A percentile compares a stretch with the other conserved stretches of the same genome.
These are phyloP conservation scores for Stipa capillata DNA, from an alignment of 176 grass and related monocot genomes.

Conservation along the genomic window DNA sequence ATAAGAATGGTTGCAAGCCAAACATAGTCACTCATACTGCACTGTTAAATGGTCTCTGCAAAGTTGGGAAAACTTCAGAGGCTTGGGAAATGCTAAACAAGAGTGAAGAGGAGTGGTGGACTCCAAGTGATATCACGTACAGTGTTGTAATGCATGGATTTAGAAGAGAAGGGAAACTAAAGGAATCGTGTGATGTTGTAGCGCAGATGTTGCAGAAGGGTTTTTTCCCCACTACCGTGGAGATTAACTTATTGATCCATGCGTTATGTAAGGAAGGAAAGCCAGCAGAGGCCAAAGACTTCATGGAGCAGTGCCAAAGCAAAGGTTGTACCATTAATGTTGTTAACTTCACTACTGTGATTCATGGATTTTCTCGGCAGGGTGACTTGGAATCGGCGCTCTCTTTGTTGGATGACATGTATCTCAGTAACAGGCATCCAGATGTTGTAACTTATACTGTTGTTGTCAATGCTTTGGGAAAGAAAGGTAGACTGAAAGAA, in stretches of 20 bases:
- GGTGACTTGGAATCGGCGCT: slow-evolving; percentile 74
- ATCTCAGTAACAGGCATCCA: slow-evolving; percentile 84
- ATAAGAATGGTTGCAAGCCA: slow-evolving; percentile 66
- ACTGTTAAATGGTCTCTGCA: slow-evolving; percentile 87
- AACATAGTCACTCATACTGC: slow-evolving; percentile 87
- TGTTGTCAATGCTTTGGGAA: slow-evolving; percentile 78
- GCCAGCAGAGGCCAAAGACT: slow-evolving; percentile 58
- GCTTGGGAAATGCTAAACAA: slow-evolving; percentile 81
- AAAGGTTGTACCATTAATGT: slow-evolving; percentile 88
- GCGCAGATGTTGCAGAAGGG: slow-evolving; percentile 73
- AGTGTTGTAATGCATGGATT: slow-evolving; percentile 91
- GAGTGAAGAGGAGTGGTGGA: slow-evolving; percentile 87
- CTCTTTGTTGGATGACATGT: slow-evolving; percentile 94
- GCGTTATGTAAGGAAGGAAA: slow-evolving; percentile 65
- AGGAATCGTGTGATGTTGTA: slow-evolving; percentile 79
- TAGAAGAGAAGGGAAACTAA: slow-evolving; percentile 81
- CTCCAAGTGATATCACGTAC: slow-evolving; percentile 69
- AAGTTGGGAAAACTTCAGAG: slow-evolving; percentile 57
- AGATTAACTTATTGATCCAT: slow-evolving; percentile 90
- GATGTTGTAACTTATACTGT: slow-evolving; percentile 90
- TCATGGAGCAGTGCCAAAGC: slow-evolving; percentile 88
- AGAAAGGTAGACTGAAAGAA: slow-evolving; percentile 72
- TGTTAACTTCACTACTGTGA: slow-evolving; percentile 91
- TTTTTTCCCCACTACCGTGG: slow-evolving; percentile 71
- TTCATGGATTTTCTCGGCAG: slow-evolving; percentile 80